Evolutionary conservation across 1,284 basidiomycete genomes (phyloP).

Genomic region (Blastosporella zonata): DNA sequence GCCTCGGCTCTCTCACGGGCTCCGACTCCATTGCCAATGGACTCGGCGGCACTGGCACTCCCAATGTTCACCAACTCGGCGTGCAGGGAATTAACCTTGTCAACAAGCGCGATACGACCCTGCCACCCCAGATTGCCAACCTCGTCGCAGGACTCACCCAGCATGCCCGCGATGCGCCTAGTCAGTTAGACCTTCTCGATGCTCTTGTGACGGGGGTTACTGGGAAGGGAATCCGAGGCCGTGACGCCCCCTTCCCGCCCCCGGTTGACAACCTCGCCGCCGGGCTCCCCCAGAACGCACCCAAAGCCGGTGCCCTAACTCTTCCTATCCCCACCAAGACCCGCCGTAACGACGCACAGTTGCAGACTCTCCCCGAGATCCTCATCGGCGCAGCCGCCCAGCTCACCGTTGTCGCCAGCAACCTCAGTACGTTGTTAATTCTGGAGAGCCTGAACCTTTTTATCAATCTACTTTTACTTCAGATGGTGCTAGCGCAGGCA

Average conservation of each 20-base stretch:
- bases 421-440: constrained; percentile 4
- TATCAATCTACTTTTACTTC: not conserved
- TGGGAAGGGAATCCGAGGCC: too few relatives aligned
- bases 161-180: too few relatives aligned
- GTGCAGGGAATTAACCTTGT: not conserved
- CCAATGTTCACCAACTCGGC: not conserved
- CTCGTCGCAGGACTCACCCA: too few relatives aligned
- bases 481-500: not conserved
- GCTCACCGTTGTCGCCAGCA: constrained; percentile 1
- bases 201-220: too few relatives aligned
- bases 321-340: not conserved
- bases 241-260: too few relatives aligned
- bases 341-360: not conserved
- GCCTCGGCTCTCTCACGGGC: not conserved
- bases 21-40: too few relatives aligned
- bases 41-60: not conserved
- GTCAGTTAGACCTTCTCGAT: too few relatives aligned
- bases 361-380: constrained; percentile 1
- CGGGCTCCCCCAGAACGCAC: not conserved
- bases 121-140: too few relatives aligned
- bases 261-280: not conserved
- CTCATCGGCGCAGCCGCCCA: constrained; percentile 5
- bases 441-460: not conserved
- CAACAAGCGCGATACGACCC: too few relatives aligned
- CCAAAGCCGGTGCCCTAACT: not conserved